These are phyloP conservation scores for Dendrostoma leiphaemia DNA, from an alignment of 2,329 filamentous ascomycete species.

Conservation along the genomic window DNA sequence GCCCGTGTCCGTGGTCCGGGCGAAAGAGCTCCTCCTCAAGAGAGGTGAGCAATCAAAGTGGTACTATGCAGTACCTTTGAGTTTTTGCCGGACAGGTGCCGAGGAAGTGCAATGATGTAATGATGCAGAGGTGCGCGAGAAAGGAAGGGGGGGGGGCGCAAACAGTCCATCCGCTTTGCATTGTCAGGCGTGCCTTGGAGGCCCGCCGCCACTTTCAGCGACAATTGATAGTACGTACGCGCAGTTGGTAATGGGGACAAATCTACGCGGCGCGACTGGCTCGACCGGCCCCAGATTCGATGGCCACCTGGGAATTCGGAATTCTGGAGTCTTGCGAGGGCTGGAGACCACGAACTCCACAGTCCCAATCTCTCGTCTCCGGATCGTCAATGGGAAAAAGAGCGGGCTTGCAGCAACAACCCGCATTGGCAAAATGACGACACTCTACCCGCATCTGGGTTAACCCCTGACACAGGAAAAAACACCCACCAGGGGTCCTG, in stretches of 20 bases:
- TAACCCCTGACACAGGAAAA: slow-evolving; percentile 2
- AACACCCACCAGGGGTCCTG: too few species aligned
- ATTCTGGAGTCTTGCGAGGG: too few species aligned
- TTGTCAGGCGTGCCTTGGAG: too few species aligned
- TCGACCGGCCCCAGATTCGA: slow-evolving; percentile 14
- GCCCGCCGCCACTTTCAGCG: slow-evolving; percentile 5
- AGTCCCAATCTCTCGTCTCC: slow-evolving; percentile 4
- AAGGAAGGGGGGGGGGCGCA: too few species aligned
- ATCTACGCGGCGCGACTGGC: too few species aligned
- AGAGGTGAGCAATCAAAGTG: too few species aligned
- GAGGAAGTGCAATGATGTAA: slow-evolving; percentile 3
- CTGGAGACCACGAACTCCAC: too few species aligned
- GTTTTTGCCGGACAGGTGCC: neutral
- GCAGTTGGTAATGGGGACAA: slow-evolving; percentile 13
- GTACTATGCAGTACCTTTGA: too few species aligned
- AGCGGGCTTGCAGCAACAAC: slow-evolving; percentile 9
- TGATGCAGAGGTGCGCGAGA: slow-evolving; percentile 5
- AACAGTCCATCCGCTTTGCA: too few species aligned
- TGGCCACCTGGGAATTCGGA: too few species aligned
- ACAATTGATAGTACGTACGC: slow-evolving; percentile 17
- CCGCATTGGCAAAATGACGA: slow-evolving; percentile 12
- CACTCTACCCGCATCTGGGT: slow-evolving; percentile 8
- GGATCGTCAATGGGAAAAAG: slow-evolving; percentile 1
- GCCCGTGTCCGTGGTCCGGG: too few species aligned
- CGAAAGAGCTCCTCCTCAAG: too few species aligned